A percentile compares a stretch with the other conserved stretches of the same genome.
These are phyloP conservation scores for Teratosphaeria epicoccoides DNA, from an alignment of 2,329 filamentous ascomycete genomes.

Conservation along the genomic window DNA sequence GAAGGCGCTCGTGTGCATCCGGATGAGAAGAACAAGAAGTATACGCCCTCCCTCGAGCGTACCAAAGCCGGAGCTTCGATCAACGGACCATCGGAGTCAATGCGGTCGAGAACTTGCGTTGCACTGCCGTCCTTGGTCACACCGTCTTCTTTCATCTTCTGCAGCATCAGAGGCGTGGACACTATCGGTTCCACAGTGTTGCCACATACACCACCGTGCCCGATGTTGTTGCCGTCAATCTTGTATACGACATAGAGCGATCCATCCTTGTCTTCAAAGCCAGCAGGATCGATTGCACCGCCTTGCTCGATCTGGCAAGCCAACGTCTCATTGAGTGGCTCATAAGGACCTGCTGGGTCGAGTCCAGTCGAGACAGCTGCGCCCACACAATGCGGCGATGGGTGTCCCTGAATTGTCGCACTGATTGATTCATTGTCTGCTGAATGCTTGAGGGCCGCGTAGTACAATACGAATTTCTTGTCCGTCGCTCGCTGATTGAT, in stretches of 20 bases:
- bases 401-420: conserved; percentile 8
- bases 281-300: conserved; percentile 26
- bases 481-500: conserved; percentile 19
- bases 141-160: conserved; percentile 21
- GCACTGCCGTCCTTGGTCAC: conserved; percentile 16
- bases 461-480: conserved; percentile 26
- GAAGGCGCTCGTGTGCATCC: conserved; percentile 22
- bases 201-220: conserved; percentile 23
- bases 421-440: not conserved
- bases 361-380: conserved; percentile 19
- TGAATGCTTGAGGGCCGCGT: conserved; percentile 14
- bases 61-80: conserved; percentile 26
- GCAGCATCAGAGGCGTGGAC: conserved; percentile 26
- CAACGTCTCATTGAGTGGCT: conserved; percentile 14
- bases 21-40: conserved; percentile 29
- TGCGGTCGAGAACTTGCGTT: conserved; percentile 21
- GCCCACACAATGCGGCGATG: conserved; percentile 25
- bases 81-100: conserved; percentile 21
- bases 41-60: conserved; percentile 18
- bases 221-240: conserved; percentile 27
- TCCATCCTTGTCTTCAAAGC: conserved; percentile 19
- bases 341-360: conserved; percentile 21
- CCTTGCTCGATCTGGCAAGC: conserved; percentile 21
- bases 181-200: conserved; percentile 18
- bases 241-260: conserved; percentile 26